phyloP scores from a whole-genome alignment of 176 grass and related monocot genomes.

The Cenchrus americanus region DNA sequence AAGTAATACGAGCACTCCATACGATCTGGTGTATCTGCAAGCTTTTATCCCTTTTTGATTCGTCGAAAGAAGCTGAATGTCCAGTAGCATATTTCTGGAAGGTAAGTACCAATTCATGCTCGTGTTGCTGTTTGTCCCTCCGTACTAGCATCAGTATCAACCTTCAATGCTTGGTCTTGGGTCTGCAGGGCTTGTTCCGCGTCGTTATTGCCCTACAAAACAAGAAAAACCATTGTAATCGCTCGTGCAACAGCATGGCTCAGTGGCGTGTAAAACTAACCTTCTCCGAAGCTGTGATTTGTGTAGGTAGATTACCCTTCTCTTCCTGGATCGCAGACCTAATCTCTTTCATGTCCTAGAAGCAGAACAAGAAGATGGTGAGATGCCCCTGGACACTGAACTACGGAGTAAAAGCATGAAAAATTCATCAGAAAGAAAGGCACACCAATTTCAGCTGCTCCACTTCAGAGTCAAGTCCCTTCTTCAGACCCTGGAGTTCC shows the following conservation, averaged over 20 bases:
- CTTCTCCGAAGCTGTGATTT: constrained; percentile 17
- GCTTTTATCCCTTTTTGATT: not conserved
- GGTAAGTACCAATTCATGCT: constrained; percentile 19
- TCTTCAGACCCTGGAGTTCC: constrained; percentile 64
- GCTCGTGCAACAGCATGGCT: not conserved
- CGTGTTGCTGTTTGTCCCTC: constrained; percentile 20
- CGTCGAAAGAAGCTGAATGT: not conserved
- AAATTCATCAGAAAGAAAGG: not conserved
- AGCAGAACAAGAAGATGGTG: not conserved
- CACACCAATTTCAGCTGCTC: constrained; percentile 63
- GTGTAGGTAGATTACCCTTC: constrained; percentile 37
- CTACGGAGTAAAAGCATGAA: not conserved
- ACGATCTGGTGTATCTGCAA: not conserved
- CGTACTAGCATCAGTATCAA: not conserved
- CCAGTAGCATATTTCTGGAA: not conserved
- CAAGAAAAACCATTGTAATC: not conserved
- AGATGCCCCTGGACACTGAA: not conserved
- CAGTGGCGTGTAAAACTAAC: constrained; percentile 24
- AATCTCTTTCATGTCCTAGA: constrained; percentile 69
- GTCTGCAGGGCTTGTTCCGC: not conserved
- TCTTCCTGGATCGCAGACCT: constrained; percentile 49
- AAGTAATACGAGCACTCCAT: not conserved
- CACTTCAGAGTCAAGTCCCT: constrained; percentile 50
- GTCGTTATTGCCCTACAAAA: constrained; percentile 20
- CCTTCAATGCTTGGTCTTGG: constrained; percentile 1